Evolutionary conservation across 192 early-diverging fungal species (phyloP), one percentile per base, ranked within the genome.

Genomic region (Rhizophagus sp.): DNA sequence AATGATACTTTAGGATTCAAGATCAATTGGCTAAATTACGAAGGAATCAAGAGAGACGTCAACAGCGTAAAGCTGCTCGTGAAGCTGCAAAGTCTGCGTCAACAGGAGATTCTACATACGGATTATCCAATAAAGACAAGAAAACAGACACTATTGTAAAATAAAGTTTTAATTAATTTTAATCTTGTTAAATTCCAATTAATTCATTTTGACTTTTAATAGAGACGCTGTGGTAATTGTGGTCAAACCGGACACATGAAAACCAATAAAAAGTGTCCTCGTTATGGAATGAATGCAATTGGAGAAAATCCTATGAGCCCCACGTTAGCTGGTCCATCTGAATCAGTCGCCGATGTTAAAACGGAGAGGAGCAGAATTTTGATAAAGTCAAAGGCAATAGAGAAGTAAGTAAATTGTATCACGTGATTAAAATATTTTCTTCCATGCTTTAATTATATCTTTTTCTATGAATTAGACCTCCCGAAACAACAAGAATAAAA

Each of bases 191-290:
- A 22, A 44, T 44, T 11, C 12, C 0, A 80, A 62, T 34, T 17
- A n/a, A 62, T 27, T 57, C 36, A 34, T 8, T 25, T 68, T 9
- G 4, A 22, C 13, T 44, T 3, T 30, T 83, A 75, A n/a, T 81
- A 91, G 85, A 89, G 93, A 15, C 86, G 88, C 47, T 95, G 94
- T 81, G 93, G 94, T 75, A 94, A 94, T 81, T 95, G 94, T 83
- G 93, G 93, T 41, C 86, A 91, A 79, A 83, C 91, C 25, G 94
- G 94, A n/a, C 94, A 95, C 62, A 95, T 94, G 93, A 95, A 94
- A 83, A 95, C 94, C 9, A 95, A 94, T 84, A 92, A 92, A 69
- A 93, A 90, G 61, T 95, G 94, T 81, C 94, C 92, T 6, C 89
- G 85, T 70, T 87, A 87, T 73, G 83, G 80, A n/a, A 79, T 86